Evolutionary conservation across 352 stramenopile species (phyloP).

Genomic region (Phytophthora syringae): DNA sequence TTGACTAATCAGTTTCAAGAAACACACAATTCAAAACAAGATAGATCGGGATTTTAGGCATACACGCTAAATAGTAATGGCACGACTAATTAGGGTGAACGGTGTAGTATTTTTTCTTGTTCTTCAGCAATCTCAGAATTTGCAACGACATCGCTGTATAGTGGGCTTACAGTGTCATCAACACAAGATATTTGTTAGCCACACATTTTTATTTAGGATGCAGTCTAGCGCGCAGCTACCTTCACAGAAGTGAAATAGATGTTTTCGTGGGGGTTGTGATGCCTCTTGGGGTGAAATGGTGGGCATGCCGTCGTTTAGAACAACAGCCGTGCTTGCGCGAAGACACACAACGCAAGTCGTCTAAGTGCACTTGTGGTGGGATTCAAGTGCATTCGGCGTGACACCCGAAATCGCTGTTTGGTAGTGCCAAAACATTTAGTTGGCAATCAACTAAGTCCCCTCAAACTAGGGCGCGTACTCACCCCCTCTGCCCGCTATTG

Average conservation of each 20-base stretch:
- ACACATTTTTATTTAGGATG: no score
- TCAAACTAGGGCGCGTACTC: conserved; percentile 11
- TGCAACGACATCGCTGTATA: no score
- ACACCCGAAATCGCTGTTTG: neutral
- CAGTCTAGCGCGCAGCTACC: neutral
- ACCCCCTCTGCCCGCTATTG: conserved; percentile 1
- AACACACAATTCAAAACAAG: no score
- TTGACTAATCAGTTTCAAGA: no score
- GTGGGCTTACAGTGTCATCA: no score
- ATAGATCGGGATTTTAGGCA: no score
- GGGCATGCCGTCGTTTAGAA: conserved; percentile 11
- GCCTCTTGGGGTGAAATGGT: conserved; percentile 8
- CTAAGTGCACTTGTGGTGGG: conserved; percentile 12
- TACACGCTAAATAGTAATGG: no score
- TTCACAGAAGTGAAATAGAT: conserved; percentile 11
- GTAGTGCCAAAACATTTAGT: conserved; percentile 8
- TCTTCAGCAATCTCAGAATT: no score
- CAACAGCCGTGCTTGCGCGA: conserved; percentile 3
- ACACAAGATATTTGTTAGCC: no score
- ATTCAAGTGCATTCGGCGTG: conserved; percentile 10
- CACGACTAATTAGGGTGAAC: no score
- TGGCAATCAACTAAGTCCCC: neutral
- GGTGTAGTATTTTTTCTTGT: no score
- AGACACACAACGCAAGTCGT: conserved; percentile 6
- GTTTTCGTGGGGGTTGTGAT: neutral